These are phyloP conservation scores for Cystobasidiopsis lactophilus DNA, from an alignment of 768 basidiomycete species.

Conservation along the genomic window DNA sequence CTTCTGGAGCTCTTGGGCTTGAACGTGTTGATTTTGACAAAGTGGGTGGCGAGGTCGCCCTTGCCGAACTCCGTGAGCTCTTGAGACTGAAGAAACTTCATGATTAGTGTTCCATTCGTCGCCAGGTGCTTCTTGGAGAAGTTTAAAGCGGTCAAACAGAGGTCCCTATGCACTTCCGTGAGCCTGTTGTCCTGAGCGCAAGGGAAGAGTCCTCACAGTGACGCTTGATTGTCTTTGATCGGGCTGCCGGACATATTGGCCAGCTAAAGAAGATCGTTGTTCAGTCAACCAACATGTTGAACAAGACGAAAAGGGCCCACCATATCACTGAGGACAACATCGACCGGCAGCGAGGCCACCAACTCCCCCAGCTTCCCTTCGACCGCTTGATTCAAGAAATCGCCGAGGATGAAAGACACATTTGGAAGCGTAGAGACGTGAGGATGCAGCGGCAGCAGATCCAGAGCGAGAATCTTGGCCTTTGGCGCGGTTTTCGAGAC, in stretches of 20 bases:
- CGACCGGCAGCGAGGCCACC: neutral
- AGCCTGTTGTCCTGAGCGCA: no score
- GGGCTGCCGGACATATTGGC: neutral
- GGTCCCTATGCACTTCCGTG: neutral
- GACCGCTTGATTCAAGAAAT: neutral
- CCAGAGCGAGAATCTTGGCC: neutral
- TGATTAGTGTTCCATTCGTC: neutral
- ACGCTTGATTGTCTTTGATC: neutral
- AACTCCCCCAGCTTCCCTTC: neutral
- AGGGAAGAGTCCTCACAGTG: neutral
- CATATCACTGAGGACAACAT: constrained; percentile 1
- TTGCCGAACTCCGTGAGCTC: neutral
- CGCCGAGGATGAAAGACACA: neutral
- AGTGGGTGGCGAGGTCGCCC: neutral
- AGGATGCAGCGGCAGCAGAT: neutral
- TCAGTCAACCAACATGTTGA: neutral
- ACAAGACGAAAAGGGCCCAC: neutral
- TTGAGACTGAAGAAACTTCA: neutral
- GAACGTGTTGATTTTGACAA: neutral
- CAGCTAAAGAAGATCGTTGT: neutral
- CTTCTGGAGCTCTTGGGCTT: neutral
- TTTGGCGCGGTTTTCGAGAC: neutral
- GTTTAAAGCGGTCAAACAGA: neutral
- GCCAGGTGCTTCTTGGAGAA: neutral
- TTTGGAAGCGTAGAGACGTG: neutral